A percentile compares a stretch with the other conserved stretches of the same genome.
Evolutionary conservation across 2,329 filamentous ascomycete genomes (phyloP).

Genomic region (Cladosporium cucumerinum): DNA sequence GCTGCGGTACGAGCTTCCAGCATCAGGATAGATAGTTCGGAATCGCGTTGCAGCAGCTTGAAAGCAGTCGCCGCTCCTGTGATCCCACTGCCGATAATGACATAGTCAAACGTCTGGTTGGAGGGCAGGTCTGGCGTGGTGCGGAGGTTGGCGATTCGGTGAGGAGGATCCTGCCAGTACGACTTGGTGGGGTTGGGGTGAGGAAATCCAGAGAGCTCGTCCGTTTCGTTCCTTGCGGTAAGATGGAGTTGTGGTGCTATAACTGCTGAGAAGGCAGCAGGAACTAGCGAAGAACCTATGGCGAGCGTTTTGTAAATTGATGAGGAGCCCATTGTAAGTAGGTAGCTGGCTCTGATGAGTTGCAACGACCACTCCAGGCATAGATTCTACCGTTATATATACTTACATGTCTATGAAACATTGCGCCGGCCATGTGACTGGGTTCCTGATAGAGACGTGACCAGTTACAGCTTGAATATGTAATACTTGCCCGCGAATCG

Average conservation of each 20-base stretch:
- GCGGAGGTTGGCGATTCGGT: constrained; percentile 35
- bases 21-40: constrained; percentile 16
- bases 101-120: constrained; percentile 31
- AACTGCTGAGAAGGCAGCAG: not conserved
- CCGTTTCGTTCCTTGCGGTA: constrained; percentile 14
- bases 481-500: constrained; percentile 6
- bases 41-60: constrained; percentile 19
- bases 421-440: too few species aligned
- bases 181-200: constrained; percentile 35
- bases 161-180: constrained; percentile 43
- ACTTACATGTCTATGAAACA: not conserved
- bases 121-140: constrained; percentile 25
- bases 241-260: not conserved
- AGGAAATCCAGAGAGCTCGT: constrained; percentile 27
- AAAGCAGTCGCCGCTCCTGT: constrained; percentile 20
- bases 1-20: constrained; percentile 22
- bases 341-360: too few species aligned
- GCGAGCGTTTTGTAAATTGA: not conserved
- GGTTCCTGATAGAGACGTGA: too few species aligned
- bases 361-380: too few species aligned
- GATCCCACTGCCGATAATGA: constrained; percentile 26
- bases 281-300: not conserved
- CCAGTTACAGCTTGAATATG: not conserved
- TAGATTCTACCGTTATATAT: not conserved
- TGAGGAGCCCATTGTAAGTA: too few species aligned